A percentile compares a stretch with the other conserved stretches of the same genome.
Conservation (phyloP, 805 yeast species). For the Zygosaccharomyces siamensis region DNA sequence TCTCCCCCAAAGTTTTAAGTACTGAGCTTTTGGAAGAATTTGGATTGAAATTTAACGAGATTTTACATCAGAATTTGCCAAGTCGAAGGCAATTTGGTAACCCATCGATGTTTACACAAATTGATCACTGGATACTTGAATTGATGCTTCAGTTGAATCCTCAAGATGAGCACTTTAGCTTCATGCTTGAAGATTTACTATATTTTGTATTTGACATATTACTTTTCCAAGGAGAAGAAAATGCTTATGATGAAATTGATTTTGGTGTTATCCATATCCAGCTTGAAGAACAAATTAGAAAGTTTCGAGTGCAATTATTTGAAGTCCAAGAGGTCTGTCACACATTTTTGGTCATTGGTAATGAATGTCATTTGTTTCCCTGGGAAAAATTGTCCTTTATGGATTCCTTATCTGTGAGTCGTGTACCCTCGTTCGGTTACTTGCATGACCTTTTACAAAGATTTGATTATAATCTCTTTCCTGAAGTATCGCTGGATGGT, state of each 20-base stretch:
- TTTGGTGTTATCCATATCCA: conserved; percentile 50
- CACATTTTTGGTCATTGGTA: conserved; percentile 64
- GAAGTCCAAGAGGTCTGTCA: conserved; percentile 39
- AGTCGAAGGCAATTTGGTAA: conserved; percentile 38
- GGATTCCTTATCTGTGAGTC: conserved; percentile 51
- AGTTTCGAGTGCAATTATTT: conserved; percentile 22
- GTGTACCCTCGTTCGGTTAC: conserved; percentile 64
- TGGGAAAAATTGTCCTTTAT: conserved; percentile 80
- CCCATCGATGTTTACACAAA: conserved; percentile 28
- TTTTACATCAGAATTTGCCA: conserved; percentile 46
- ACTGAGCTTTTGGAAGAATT: conserved; percentile 32
- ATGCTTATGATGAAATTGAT: conserved; percentile 63
- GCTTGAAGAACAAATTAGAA: conserved; percentile 43
- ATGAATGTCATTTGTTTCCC: conserved; percentile 65
- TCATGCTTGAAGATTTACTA: conserved; percentile 56
- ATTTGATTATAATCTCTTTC: conserved; percentile 10
- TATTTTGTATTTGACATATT: conserved; percentile 57
- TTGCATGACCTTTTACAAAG: conserved; percentile 38
- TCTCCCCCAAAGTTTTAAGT: conserved; percentile 38
- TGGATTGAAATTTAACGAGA: conserved; percentile 35
- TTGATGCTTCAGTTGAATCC: conserved; percentile 47
- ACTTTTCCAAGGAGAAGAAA: conserved; percentile 56
- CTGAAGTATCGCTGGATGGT: conserved; percentile 23
- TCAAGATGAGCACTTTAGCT: conserved; percentile 22
- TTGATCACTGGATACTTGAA: conserved; percentile 46